These are phyloP conservation scores for Colletotrichum echinochloae DNA, from an alignment of 2,329 filamentous ascomycete genomes.

Conservation along the genomic window DNA sequence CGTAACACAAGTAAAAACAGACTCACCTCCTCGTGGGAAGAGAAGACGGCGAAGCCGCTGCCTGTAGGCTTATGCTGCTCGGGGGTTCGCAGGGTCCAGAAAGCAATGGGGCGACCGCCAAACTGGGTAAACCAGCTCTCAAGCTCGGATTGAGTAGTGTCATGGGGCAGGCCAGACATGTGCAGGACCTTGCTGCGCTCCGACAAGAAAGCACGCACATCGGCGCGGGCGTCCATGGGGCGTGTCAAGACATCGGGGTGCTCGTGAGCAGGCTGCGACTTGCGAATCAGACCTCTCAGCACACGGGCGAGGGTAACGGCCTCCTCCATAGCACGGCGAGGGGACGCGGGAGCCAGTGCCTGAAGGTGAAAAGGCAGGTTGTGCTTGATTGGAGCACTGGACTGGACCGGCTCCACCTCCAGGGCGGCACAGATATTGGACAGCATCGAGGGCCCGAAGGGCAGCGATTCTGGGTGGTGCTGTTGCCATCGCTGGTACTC, in stretches of 20 bases:
- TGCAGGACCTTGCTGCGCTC: constrained; percentile 98
- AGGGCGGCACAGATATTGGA: constrained; percentile 98
- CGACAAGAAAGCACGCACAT: constrained; percentile 94
- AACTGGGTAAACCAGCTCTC: constrained; percentile 99
- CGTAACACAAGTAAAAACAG: background rate
- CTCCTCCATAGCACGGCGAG: constrained; percentile 96
- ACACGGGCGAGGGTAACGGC: constrained; percentile 94
- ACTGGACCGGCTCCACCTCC: constrained; percentile 97
- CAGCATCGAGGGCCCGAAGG: constrained; percentile 94
- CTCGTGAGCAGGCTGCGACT: constrained; percentile 93
- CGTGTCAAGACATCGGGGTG: constrained; percentile 95
- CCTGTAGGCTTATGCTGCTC: constrained; percentile 99
- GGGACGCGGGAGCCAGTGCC: constrained; percentile 93
- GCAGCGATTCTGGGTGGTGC: constrained; percentile 96
- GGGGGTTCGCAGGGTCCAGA: constrained; percentile 97
- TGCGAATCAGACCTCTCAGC: constrained; percentile 90
- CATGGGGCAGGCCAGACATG: constrained; percentile 96
- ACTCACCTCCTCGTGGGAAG: constrained; percentile 97
- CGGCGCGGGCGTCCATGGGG: constrained; percentile 95
- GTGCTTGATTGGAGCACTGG: constrained; percentile 97
- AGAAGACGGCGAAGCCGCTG: constrained; percentile 97
- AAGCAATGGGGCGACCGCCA: constrained; percentile 95
- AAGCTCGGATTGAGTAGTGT: constrained; percentile 97
- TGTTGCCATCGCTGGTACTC: constrained; percentile 99
- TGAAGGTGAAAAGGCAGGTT: constrained; percentile 98